Evolutionary conservation across 805 yeast species (phyloP), one percentile per base, ranked within the genome.

Genomic region (Torulaspora quercuum): DNA sequence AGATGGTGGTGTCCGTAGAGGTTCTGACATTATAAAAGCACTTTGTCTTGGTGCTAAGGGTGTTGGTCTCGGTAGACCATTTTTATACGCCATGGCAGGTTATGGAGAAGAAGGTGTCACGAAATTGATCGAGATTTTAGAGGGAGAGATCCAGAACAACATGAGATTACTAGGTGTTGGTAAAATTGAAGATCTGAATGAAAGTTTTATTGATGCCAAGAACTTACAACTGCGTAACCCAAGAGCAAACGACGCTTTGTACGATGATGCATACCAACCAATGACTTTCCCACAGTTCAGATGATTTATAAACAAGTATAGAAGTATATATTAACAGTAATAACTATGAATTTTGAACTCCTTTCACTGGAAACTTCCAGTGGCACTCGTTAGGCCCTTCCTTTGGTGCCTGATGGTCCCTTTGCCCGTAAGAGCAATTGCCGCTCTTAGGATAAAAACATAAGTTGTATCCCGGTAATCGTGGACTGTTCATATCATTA

Each of bases 1-100:
- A 18, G 92, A 84, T 53, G 92, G 94, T 35, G 92, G 92, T 23
- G 68, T 83, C 17, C 70, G 87, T 44, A 69, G 90, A 49, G 92
- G 84, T 7, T 74, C 87, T 3, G 94, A 84, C 53, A 63, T 84
- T n/a, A 49, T 83, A 33, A 83, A 84, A 52, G 90, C 92, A 0
- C 57, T 84, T 9, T 78, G 85, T 39, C 65, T 83, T 3, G 94
- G 92, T 7, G 92, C 90, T 18, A 76, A 71, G 41, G 86, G 84
- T 3, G 77, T 73, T 3, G 92, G 92, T 1, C 59, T 84, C 25
- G 89, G 92, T 4, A 68, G 90, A 39, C 86, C 89, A 2, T 79
- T 83, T 57, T 56, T 82, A 21, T 83, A 80, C 53, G 87, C 88
- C 24, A 76, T 82, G 78, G 71, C 84, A n/a, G 70, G 85, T 1